Base-by-base conservation (phyloP, 352 stramenopile species). In the Pythium vanterpoolii region DNA sequence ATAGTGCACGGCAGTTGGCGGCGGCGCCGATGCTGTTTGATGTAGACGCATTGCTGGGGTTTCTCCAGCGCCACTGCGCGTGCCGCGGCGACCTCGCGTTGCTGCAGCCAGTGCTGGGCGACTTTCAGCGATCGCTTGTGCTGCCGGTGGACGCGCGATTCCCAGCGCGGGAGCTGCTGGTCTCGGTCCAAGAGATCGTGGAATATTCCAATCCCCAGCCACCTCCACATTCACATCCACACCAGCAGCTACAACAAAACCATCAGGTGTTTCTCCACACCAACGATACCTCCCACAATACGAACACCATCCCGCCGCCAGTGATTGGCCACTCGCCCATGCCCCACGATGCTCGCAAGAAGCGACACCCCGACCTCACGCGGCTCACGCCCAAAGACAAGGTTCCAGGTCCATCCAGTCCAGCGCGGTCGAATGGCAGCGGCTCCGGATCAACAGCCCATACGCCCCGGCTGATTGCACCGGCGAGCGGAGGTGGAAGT, bases 11-110 rank as follows among this genome's bases (percentile, higher is more conserved):
- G 30, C 47, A 40, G n/a, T 31, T 53, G n/a, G 47, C 39, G 61
- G 46, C 51, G 34, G 11, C 31, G 16, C 21, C 46, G 18, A 6
- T 39, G 54, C n/a, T 30, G 23, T 66, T 69, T 45, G 55, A 62
- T 21, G 58, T 56, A 2, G 59, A 68, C 40, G 47, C 46, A 40
- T 53, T 79, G 21, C 44, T 79, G 8, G 39, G 62, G 13, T 71
- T 73, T 47, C 44, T 79, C 13, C 60, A 69, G 65, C 58, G 52
- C 38, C 60, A 67, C 55, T 76, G 68, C 36, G 66, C 60, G 45
- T 79, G 72, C 27, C 58, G 70, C 30, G 72, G 72, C 38, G 62
- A 64, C 34, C 46, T 79, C 26, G 5, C 55, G 39, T 45, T 77
- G 36, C 52, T 79, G 26, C 51, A 54, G 19, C 30, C 34, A 7